Conservation (phyloP, 2,329 filamentous ascomycete genomes). For the Leptographium wingfieldii region DNA sequence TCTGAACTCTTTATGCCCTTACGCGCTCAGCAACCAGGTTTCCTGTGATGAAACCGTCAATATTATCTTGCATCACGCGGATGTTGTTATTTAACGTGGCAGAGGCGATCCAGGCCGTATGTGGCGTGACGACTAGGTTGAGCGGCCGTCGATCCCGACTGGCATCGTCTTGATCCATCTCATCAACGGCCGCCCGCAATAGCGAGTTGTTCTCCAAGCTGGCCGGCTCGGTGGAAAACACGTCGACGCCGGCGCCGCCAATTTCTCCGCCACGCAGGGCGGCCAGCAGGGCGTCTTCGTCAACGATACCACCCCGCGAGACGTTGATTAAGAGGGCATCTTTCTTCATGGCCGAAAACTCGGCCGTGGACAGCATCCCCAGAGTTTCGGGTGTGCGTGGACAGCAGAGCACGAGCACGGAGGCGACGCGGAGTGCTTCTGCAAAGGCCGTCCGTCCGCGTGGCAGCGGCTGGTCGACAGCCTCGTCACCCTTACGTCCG, state of each 20-base stretch:
- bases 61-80: conserved; percentile 8
- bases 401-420: conserved; percentile 19
- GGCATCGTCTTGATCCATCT: not conserved
- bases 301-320: conserved; percentile 20
- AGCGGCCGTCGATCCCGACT: not conserved
- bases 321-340: conserved; percentile 21
- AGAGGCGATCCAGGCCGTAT: conserved; percentile 11
- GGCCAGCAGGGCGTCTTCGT: conserved; percentile 21
- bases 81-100: conserved; percentile 10
- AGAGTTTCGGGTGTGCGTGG: conserved; percentile 17
- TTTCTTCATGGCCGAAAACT: conserved; percentile 12
- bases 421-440: conserved; percentile 16
- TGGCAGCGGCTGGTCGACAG: not conserved
- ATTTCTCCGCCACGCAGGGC: conserved; percentile 19
- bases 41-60: conserved; percentile 6
- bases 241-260: conserved; percentile 21
- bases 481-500: conserved; percentile 5
- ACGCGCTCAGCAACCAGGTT: conserved; percentile 1
- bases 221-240: conserved; percentile 21
- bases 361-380: conserved; percentile 12
- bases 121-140: conserved; percentile 12
- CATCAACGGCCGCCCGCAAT: conserved; percentile 2
- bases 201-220: conserved; percentile 8
- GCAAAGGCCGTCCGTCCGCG: conserved; percentile 14
- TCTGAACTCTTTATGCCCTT: not conserved